phyloP scores from a whole-genome alignment of 2,329 filamentous ascomycete species.

The Eurotiales sp. region DNA sequence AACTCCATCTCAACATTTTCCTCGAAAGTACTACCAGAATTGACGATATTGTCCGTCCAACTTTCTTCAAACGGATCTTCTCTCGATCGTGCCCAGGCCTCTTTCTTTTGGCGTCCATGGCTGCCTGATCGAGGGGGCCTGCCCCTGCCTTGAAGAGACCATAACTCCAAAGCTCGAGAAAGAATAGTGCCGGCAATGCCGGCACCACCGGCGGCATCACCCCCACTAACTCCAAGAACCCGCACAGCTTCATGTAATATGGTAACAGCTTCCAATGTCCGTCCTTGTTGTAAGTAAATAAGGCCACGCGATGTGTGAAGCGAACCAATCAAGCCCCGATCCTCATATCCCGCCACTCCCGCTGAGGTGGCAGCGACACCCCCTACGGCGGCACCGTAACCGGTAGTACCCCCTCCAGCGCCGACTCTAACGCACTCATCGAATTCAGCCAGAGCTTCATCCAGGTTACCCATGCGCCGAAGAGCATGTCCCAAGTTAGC shows the following conservation, averaged over 20 bases:
- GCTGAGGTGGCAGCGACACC: conserved; percentile 33
- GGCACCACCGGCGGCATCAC: conserved; percentile 45
- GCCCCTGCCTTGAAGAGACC: conserved; percentile 38
- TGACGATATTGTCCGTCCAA: conserved; percentile 37
- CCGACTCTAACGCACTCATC: conserved; percentile 82
- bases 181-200: conserved; percentile 45
- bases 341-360: conserved; percentile 45
- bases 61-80: conserved; percentile 26
- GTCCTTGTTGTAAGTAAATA: conserved; percentile 72
- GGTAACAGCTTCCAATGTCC: conserved; percentile 71
- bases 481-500: conserved; percentile 89
- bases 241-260: conserved; percentile 71
- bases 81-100: conserved; percentile 25
- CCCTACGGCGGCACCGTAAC: conserved; percentile 65
- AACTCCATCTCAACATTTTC: conserved; percentile 40
- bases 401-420: conserved; percentile 67
- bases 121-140: conserved; percentile 19
- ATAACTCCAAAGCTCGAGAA: conserved; percentile 44
- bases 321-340: conserved; percentile 43
- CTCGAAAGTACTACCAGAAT: conserved; percentile 27
- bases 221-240: conserved; percentile 42
- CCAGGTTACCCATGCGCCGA: conserved; percentile 65
- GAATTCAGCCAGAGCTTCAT: conserved; percentile 73
- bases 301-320: conserved; percentile 62
- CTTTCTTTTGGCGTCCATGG: conserved; percentile 17